A percentile compares a stretch with the other conserved stretches of the same genome.
Evolutionary conservation across 352 stramenopile genomes (phyloP).

Genomic region (Pythium rishiriense): DNA sequence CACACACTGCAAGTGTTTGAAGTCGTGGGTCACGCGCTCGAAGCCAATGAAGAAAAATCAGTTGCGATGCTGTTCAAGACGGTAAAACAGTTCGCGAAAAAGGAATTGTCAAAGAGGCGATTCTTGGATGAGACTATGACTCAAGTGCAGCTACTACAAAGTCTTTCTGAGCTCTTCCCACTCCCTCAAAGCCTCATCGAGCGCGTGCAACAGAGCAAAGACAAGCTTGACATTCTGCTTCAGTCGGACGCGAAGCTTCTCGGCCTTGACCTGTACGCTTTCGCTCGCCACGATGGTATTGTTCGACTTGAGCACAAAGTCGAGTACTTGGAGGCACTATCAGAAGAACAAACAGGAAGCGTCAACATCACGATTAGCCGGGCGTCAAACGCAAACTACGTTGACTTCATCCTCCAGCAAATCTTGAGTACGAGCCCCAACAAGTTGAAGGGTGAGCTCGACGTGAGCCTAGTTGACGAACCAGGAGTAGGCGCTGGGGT

Average conservation of each 20-base stretch:
- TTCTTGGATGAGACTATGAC: slow-evolving; percentile 39
- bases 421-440: slow-evolving; percentile 47
- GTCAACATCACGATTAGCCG: slow-evolving; percentile 62
- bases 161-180: slow-evolving; percentile 43
- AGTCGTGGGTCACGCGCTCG: slow-evolving; percentile 45
- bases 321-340: slow-evolving; percentile 62
- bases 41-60: slow-evolving; percentile 34
- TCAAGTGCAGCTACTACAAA: slow-evolving; percentile 54
- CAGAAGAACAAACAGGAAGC: slow-evolving; percentile 55
- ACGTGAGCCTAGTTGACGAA: slow-evolving; percentile 69
- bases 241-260: slow-evolving; percentile 74
- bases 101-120: slow-evolving; percentile 50
- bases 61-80: slow-evolving; percentile 40
- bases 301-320: slow-evolving; percentile 78
- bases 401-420: slow-evolving; percentile 75
- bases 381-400: slow-evolving; percentile 54
- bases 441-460: slow-evolving; percentile 61
- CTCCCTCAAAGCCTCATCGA: slow-evolving; percentile 38
- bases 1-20: slow-evolving; percentile 68
- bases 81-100: slow-evolving; percentile 51
- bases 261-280: slow-evolving; percentile 62
- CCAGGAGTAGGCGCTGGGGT: slow-evolving; percentile 64
- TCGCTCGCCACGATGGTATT: slow-evolving; percentile 42
- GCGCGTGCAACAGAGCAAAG: slow-evolving; percentile 40
- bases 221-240: slow-evolving; percentile 60